phyloP scores from a whole-genome alignment of 2,329 filamentous ascomycete species.

The Pezicula neosporulosa region DNA sequence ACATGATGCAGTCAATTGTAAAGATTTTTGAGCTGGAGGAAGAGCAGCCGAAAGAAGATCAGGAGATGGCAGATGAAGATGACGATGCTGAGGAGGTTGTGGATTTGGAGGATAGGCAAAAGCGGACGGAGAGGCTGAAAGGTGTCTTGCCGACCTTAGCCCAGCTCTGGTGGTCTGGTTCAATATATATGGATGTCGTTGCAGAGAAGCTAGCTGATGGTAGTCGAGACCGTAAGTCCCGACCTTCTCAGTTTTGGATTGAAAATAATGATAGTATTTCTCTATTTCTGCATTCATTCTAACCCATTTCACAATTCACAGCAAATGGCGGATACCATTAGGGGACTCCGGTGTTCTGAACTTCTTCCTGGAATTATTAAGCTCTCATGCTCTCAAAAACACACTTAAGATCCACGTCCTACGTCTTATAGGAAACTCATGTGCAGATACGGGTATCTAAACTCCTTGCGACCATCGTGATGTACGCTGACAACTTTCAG shows the following conservation, averaged over 20 bases:
- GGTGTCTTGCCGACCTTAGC: constrained; percentile 18
- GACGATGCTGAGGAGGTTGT: constrained; percentile 18
- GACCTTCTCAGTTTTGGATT: constrained; percentile 1
- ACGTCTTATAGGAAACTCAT: constrained; percentile 58
- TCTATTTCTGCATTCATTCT: background rate
- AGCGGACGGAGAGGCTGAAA: constrained; percentile 23
- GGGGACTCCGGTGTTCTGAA: constrained; percentile 55
- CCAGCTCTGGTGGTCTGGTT: constrained; percentile 37
- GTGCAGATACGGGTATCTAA: constrained; percentile 51
- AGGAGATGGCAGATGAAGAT: constrained; percentile 13
- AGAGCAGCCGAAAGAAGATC: constrained; percentile 4
- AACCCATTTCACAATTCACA: constrained; percentile 36
- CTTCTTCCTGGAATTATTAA: constrained; percentile 49
- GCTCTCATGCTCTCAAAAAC: constrained; percentile 33
- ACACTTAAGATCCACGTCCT: constrained; percentile 51
- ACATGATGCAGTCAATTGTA: constrained; percentile 14
- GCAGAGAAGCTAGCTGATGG: constrained; percentile 52
- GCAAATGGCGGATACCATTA: constrained; percentile 53
- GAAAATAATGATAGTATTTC: background rate
- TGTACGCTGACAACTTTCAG: constrained; percentile 27
- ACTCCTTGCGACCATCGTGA: background rate
- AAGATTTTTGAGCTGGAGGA: constrained; percentile 18
- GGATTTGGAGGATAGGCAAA: constrained; percentile 24
- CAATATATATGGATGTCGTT: constrained; percentile 39
- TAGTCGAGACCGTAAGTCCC: constrained; percentile 49